A percentile compares a stretch with the other conserved stretches of the same genome.
phyloP scores from a whole-genome alignment of 257 asterid genomes.

The Gentiana dahurica region DNA sequence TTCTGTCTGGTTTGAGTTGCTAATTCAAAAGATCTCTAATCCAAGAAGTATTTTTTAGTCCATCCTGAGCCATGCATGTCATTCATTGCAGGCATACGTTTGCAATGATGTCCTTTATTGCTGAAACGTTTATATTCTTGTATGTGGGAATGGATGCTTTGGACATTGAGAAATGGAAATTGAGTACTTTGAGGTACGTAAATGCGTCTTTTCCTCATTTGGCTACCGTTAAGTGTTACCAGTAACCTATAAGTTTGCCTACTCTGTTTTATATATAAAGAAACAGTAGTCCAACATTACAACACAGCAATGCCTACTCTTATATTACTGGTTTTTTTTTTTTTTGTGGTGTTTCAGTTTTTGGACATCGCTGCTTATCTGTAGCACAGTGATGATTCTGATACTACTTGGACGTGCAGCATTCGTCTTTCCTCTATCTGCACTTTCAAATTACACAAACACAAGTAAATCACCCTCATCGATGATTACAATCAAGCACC shows the following conservation, averaged over 20 bases:
- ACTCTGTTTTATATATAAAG: not conserved
- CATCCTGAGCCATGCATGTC: not conserved
- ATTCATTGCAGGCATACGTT: constrained; percentile 67
- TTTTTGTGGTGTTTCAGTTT: constrained; percentile 23
- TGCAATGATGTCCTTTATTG: constrained; percentile 79
- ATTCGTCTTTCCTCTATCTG: constrained; percentile 83
- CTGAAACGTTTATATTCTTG: constrained; percentile 82
- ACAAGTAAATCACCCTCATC: constrained; percentile 43
- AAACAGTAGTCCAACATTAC: not conserved
- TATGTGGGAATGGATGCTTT: constrained; percentile 95
- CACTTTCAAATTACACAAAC: constrained; percentile 59
- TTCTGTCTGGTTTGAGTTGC: not conserved
- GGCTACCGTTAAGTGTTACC: too few species aligned
- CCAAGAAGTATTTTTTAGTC: too few species aligned
- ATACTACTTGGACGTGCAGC: constrained; percentile 85
- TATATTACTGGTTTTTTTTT: not conserved
- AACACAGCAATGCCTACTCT: not conserved
- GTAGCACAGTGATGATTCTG: constrained; percentile 43
- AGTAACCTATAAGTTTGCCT: too few species aligned
- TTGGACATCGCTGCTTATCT: constrained; percentile 43
- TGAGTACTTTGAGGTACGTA: constrained; percentile 55
- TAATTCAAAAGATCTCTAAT: not conserved
- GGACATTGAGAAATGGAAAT: constrained; percentile 81
- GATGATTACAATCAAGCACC: constrained; percentile 51
- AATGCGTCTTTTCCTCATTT: too few species aligned